Percentiles rank a stretch among this genome's conserved stretches.
Evolutionary conservation across 108 stramenopile species (phyloP).

Genomic region (Hondaea fermentalgiana): DNA sequence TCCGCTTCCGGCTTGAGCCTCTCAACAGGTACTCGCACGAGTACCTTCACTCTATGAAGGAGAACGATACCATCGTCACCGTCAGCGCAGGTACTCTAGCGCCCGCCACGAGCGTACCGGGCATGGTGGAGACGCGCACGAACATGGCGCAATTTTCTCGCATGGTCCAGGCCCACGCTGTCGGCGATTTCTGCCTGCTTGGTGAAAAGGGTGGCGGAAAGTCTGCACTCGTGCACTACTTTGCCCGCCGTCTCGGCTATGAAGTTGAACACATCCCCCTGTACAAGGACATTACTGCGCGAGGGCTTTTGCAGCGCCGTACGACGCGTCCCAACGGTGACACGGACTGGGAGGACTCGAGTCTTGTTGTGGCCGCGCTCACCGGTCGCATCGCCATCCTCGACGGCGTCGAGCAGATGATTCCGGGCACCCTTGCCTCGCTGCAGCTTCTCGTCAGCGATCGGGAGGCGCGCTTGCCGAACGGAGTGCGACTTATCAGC

Average conservation of each 20-base stretch:
- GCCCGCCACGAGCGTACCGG: not conserved
- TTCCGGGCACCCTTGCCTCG: not conserved
- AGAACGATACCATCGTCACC: not conserved
- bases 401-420: slow-evolving; percentile 71
- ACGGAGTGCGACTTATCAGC: not conserved
- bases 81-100: not conserved
- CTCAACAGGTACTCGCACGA: not conserved
- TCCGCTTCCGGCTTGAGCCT: slow-evolving; percentile 8
- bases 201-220: slow-evolving; percentile 66
- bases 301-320: slow-evolving; percentile 65
- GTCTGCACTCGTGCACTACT: slow-evolving; percentile 41
- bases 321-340: slow-evolving; percentile 52
- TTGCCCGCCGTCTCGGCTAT: slow-evolving; percentile 46
- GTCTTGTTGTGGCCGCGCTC: slow-evolving; percentile 58
- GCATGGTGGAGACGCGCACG: not conserved
- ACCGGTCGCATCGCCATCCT: slow-evolving; percentile 53
- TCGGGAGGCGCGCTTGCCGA: not conserved
- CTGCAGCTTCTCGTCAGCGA: not conserved
- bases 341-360: slow-evolving; percentile 66
- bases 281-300: slow-evolving; percentile 60
- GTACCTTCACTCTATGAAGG: not conserved
- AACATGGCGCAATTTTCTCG: not conserved
- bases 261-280: slow-evolving; percentile 52
- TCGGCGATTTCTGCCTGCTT: slow-evolving; percentile 57
- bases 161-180: slow-evolving; percentile 23